Conservation (phyloP, 495 filamentous ascomycete genomes). For the Penicillium malachiteum region DNA sequence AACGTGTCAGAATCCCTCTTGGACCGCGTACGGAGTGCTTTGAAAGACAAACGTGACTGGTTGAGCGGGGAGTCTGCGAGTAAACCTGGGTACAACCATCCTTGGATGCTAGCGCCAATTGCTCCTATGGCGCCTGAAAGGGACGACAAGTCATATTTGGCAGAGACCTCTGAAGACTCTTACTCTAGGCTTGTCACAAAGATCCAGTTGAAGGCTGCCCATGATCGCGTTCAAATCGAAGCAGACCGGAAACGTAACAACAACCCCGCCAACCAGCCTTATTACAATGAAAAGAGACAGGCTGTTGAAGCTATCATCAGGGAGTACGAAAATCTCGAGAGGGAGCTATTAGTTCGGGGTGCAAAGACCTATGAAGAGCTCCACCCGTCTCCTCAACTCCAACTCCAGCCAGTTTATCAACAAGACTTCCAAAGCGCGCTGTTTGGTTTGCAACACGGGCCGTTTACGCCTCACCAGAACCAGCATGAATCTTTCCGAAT, state of each 20-base stretch:
- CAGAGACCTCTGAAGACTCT: slow-evolving; percentile 40
- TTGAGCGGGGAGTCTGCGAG: slow-evolving; percentile 31
- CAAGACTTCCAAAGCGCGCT: no score
- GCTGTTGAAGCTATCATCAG: slow-evolving; percentile 47
- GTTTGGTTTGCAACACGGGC: no score
- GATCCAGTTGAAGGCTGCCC: not conserved
- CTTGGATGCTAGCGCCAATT: not conserved
- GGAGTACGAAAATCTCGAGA: slow-evolving; percentile 54
- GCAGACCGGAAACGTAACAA: no score
- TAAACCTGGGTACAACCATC: not conserved
- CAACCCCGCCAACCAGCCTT: slow-evolving; percentile 20
- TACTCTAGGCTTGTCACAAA: slow-evolving; percentile 52
- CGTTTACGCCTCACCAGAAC: not conserved
- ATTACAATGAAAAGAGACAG: slow-evolving; percentile 49
- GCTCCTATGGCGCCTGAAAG: slow-evolving; percentile 22
- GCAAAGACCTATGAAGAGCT: slow-evolving; percentile 66
- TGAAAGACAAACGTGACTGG: slow-evolving; percentile 47
- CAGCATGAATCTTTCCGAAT: slow-evolving; percentile 39
- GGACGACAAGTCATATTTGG: slow-evolving; percentile 43
- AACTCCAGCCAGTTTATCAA: not conserved
- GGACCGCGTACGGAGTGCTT: slow-evolving; percentile 42
- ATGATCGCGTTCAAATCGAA: not conserved
- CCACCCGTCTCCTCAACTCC: slow-evolving; percentile 48
- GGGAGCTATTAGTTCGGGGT: slow-evolving; percentile 48
- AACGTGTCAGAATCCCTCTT: slow-evolving; percentile 3